Base-by-base conservation (phyloP, 2,329 filamentous ascomycete genomes). In the Phialophora tarda region DNA sequence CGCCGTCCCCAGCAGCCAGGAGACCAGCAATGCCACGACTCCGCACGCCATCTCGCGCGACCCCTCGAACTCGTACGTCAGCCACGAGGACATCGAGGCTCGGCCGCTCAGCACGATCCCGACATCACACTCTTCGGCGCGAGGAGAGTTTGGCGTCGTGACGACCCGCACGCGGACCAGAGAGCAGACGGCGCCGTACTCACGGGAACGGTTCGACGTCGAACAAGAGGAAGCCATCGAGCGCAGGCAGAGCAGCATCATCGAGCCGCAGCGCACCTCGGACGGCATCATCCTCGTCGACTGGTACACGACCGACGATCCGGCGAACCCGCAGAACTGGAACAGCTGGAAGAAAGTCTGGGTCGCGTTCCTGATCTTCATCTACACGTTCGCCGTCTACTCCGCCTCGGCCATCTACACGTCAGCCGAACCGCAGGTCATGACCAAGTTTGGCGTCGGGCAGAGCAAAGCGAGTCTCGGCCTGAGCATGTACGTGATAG, bases 251-350 rank as follows among this genome's bases (percentile, higher is more conserved):
- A 75, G 73, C 23, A 75, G 72, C 6, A 69, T 77, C 10, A 76
- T 79, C 47, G 66, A 67, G 0, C 77, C 77, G 0, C 74, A 73
- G 32, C 74, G 73, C 60, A 78, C 77, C 26, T 70, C 73, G 24
- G 77, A 79, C 41, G 77, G 77, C n/a, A 56, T 73, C n/a, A 74
- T 76, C 41, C 71, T 78, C 0, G 73, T 77, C 24, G 75, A 77
- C 54, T 78, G 76, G 76, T 78, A 77, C 59, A 82, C 78, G 51
- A 83, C 82, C 17, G 84, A 87, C 66, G 85, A 87, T 69, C 74
- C 78, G 3, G 83, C 79, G 2, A 85, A 87, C 72, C 85, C 85
- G 12, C 74, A 76, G 62, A 77, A 77, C 58, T 78, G 76, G 76
- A 72, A 72, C 10, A 73, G 72, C 53, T 56, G 59, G 44, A 75